Conservation (phyloP, 495 filamentous ascomycete genomes). For the Penicillium chermesinum region DNA sequence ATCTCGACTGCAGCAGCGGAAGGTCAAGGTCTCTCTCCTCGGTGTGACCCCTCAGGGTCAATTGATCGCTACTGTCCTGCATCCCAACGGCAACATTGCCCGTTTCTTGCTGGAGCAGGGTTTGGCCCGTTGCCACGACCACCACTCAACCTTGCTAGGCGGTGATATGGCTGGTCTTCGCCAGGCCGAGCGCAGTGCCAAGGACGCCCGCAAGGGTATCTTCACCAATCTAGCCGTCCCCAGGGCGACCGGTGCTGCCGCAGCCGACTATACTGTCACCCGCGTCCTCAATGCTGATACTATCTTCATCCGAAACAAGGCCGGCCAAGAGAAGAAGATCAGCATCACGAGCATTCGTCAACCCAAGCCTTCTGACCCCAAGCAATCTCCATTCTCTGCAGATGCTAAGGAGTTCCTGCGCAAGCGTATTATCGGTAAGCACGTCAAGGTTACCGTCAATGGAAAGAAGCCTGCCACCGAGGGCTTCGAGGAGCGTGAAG, state of each 20-base stretch:
- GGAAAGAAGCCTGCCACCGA: conserved; percentile 87
- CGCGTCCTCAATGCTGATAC: conserved; percentile 88
- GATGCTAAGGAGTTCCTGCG: conserved; percentile 95
- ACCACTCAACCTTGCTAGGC: conserved; percentile 86
- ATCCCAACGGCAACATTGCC: conserved; percentile 88
- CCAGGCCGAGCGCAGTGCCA: conserved; percentile 82
- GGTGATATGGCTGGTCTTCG: conserved; percentile 77
- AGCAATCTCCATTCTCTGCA: conserved; percentile 78
- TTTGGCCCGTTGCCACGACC: conserved; percentile 85
- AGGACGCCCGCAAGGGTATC: conserved; percentile 63
- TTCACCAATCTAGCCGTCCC: conserved; percentile 73
- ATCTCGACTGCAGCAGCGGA: conserved; percentile 74
- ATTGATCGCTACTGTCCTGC: conserved; percentile 72
- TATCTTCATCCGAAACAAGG: conserved; percentile 75
- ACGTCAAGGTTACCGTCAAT: conserved; percentile 80
- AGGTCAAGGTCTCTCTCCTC: conserved; percentile 71
- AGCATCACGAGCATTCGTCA: conserved; percentile 89
- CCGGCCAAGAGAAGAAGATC: conserved; percentile 80
- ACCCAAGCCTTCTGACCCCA: conserved; percentile 75
- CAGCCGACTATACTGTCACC: conserved; percentile 74
- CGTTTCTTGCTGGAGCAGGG: conserved; percentile 82
- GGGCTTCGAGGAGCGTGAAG: conserved; percentile 89
- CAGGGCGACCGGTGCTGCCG: conserved; percentile 44
- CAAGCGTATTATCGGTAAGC: conserved; percentile 92
- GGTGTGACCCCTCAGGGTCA: conserved; percentile 84